Percentiles rank a stretch among this genome's conserved stretches.
Evolutionary conservation across 73 alveolate species (phyloP).

Genomic region (Symbiodinium natans): DNA sequence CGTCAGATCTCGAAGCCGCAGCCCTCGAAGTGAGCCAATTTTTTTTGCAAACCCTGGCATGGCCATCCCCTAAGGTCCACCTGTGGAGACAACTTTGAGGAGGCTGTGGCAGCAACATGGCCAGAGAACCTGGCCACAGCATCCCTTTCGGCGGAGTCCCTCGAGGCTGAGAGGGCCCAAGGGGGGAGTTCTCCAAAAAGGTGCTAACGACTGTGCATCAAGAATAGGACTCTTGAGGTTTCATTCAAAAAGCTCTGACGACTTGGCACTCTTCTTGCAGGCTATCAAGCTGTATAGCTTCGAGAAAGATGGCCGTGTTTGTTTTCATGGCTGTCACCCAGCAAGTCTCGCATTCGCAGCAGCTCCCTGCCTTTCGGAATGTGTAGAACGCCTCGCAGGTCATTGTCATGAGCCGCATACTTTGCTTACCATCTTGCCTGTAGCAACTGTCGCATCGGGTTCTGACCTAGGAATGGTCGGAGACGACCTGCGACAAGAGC

Average conservation of each 20-base stretch:
- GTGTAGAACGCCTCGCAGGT: no score
- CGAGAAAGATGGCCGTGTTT: not conserved
- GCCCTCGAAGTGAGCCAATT: no score
- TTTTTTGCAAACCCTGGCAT: no score
- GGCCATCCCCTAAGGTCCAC: not conserved
- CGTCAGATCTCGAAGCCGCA: not conserved
- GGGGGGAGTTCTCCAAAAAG: no score
- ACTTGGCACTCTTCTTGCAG: not conserved
- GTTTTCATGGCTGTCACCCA: constrained; percentile 6
- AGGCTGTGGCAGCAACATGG: constrained; percentile 10
- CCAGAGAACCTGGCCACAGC: not conserved
- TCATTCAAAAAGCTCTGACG: no score
- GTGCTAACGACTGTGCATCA: no score
- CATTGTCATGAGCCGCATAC: no score
- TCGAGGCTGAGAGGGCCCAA: not conserved
- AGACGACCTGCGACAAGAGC: constrained; percentile 4
- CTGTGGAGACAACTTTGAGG: constrained; percentile 33
- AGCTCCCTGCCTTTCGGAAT: no score
- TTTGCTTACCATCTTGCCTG: no score
- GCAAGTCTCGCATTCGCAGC: not conserved
- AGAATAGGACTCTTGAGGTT: no score
- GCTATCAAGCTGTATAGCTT: not conserved
- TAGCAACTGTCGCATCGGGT: no score
- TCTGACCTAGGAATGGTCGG: not conserved
- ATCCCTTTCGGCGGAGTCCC: not conserved